These are phyloP conservation scores for Mycena galericulata DNA, from an alignment of 768 basidiomycete genomes.

Conservation along the genomic window DNA sequence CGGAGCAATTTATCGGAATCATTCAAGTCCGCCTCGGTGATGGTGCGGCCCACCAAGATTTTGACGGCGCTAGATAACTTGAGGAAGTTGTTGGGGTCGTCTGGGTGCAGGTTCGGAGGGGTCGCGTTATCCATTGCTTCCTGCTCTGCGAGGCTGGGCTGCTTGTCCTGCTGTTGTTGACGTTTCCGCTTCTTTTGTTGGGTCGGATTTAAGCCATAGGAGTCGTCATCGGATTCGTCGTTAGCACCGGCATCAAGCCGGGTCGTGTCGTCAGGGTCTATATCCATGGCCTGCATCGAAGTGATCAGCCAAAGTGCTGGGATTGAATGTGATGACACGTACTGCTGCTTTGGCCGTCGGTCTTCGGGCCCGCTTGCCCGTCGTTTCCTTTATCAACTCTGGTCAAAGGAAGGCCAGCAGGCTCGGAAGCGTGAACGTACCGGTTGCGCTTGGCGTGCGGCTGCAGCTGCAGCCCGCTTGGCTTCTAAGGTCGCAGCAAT, in stretches of 20 bases:
- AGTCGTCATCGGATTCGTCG: neutral
- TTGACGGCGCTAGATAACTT: conserved; percentile 35
- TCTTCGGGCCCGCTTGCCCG: neutral
- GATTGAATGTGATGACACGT: too few relatives aligned
- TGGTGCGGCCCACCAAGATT: conserved; percentile 20
- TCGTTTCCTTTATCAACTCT: too few relatives aligned
- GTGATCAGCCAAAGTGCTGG: too few relatives aligned
- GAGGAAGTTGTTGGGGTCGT: conserved; percentile 38
- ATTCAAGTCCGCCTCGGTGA: conserved; percentile 27
- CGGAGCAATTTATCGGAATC: conserved; percentile 34
- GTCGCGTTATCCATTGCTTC: conserved; percentile 2
- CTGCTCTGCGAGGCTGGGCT: neutral
- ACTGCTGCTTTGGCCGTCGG: neutral
- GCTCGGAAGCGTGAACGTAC: neutral
- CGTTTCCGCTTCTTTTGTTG: conserved; percentile 14
- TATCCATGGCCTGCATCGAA: conserved; percentile 13
- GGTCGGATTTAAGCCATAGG: conserved; percentile 8
- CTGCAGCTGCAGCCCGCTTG: neutral
- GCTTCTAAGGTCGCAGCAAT: neutral
- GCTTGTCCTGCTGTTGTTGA: neutral
- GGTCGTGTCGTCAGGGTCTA: neutral
- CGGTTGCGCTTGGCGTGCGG: neutral
- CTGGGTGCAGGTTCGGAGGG: conserved; percentile 18
- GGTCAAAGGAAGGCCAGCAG: neutral
- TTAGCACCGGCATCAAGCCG: neutral